Evolutionary conservation across 2,329 filamentous ascomycete genomes (phyloP), one percentile per base, ranked within the genome.

Genomic region (Aspergillus brunneoviolaceus): DNA sequence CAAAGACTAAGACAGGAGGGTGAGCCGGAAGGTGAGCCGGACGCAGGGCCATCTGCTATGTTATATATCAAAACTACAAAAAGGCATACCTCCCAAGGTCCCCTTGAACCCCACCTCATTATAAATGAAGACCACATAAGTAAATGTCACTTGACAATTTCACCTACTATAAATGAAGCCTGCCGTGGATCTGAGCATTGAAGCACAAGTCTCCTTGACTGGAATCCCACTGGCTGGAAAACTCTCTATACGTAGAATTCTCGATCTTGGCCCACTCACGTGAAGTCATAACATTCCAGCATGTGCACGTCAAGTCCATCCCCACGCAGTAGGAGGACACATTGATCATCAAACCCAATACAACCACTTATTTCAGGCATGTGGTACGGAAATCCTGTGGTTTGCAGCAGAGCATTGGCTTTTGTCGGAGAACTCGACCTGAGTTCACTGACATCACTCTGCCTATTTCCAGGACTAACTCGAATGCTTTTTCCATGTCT

Each of bases 261-360:
- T 45, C 16, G 39, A n/a, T 6, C 33, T 35, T 35, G 33, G 2
- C 33, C 33, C 12, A 19, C 21, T 65, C 66, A 90, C 33, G 90
- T 91, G 76, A 97, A 97, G 75, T 96, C 91, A 72, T 96, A 96
- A 49, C 95, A 87, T 70, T 93, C 84, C 63, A 96, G 75, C 62
- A 89, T 87, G 71, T 94, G 90, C 45, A 84, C 83, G 1, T 90
- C 90, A 27, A 84, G 80, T 27, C 79, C 79, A 64, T 85, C 84
- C 76, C 94, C 90, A 65, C 90, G 88, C 54, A 96, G 80, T 48
- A 96, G 86, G 62, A 96, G 88, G n/a, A 96, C 90, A 78, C 92
- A 92, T 75, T 96, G 91, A 49, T 96, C 91, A 69, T 96, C 92
- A 69, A 96, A 96, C 0, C 91, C 91, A 9, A 96, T 87, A 85